Percentiles rank a stretch among this genome's conserved stretches.
phyloP scores from a whole-genome alignment of 345 rosid genomes.

The Euclidium syriacum region DNA sequence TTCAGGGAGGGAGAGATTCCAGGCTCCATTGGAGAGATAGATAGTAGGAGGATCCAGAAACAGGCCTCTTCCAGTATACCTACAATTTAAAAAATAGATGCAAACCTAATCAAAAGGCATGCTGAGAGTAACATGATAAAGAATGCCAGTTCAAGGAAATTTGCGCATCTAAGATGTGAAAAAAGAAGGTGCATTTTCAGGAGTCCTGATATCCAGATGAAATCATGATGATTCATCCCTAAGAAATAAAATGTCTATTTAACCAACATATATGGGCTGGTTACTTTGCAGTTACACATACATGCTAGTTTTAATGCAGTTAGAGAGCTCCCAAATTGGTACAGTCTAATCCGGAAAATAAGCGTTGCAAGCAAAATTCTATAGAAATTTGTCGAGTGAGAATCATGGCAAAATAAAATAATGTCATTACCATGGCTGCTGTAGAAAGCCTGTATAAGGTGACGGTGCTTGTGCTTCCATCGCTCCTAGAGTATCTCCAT shows the following conservation, averaged over 20 bases:
- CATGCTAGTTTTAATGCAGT: not conserved
- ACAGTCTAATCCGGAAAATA: not conserved
- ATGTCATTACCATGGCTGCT: slow-evolving; percentile 77
- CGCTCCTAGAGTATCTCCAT: slow-evolving; percentile 97
- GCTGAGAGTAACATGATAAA: not conserved
- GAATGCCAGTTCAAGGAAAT: not conserved
- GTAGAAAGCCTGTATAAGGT: slow-evolving; percentile 79
- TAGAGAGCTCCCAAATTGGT: not conserved
- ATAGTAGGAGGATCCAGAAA: slow-evolving; percentile 92
- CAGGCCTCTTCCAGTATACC: slow-evolving; percentile 94
- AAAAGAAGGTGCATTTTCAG: not conserved
- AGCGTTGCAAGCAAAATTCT: not conserved
- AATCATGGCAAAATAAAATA: not conserved
- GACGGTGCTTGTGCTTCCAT: slow-evolving; percentile 99
- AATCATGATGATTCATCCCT: not conserved
- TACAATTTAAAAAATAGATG: slow-evolving; percentile 21
- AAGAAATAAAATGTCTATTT: not conserved
- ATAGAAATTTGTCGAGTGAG: not conserved
- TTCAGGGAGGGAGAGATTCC: slow-evolving; percentile 71
- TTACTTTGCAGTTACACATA: not conserved
- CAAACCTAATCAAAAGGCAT: not conserved
- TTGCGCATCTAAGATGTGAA: not conserved
- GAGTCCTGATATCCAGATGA: not conserved
- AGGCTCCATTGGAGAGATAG: slow-evolving; percentile 46
- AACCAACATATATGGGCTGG: not conserved